Conservation (phyloP, 345 rosid species). For the Syzygium jambos region DNA sequence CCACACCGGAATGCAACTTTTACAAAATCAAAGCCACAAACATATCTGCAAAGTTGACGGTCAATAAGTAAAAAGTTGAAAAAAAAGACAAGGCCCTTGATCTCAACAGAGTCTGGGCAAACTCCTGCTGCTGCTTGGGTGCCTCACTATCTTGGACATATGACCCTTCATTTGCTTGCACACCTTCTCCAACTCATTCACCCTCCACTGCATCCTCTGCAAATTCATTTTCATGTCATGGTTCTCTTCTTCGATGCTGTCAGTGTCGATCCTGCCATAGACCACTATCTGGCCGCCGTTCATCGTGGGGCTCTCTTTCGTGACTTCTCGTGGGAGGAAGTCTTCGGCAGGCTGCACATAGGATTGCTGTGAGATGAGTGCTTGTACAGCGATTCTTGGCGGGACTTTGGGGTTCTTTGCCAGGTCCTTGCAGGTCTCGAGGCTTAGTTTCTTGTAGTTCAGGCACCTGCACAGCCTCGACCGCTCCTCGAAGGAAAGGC, state of each 20-base stretch:
- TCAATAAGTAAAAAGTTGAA: not conserved
- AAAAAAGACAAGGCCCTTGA: not conserved
- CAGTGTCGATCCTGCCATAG: conserved; percentile 8
- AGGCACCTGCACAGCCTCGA: conserved; percentile 61
- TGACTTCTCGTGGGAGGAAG: not conserved
- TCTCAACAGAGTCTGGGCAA: conserved; percentile 54
- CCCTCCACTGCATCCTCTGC: conserved; percentile 40
- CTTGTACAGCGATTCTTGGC: conserved; percentile 56
- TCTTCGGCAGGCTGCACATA: conserved; percentile 3
- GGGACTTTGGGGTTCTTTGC: conserved; percentile 80
- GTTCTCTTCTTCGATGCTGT: conserved; percentile 16
- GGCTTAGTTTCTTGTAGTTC: conserved; percentile 55
- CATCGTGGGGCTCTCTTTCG: conserved; percentile 2
- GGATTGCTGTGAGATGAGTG: conserved; percentile 50
- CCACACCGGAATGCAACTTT: not conserved
- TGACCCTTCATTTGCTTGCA: conserved; percentile 54
- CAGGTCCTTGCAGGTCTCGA: conserved; percentile 65
- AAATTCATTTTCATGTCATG: conserved; percentile 22
- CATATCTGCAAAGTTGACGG: not conserved
- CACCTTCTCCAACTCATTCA: conserved; percentile 41
- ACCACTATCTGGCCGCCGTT: not conserved
- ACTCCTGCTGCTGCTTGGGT: conserved; percentile 4
- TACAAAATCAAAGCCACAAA: not conserved
- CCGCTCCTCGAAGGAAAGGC: conserved; percentile 47
- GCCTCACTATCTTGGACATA: conserved; percentile 35